Conservation (phyloP, 2,329 filamentous ascomycete genomes). For the Metarhizium guizhouense region DNA sequence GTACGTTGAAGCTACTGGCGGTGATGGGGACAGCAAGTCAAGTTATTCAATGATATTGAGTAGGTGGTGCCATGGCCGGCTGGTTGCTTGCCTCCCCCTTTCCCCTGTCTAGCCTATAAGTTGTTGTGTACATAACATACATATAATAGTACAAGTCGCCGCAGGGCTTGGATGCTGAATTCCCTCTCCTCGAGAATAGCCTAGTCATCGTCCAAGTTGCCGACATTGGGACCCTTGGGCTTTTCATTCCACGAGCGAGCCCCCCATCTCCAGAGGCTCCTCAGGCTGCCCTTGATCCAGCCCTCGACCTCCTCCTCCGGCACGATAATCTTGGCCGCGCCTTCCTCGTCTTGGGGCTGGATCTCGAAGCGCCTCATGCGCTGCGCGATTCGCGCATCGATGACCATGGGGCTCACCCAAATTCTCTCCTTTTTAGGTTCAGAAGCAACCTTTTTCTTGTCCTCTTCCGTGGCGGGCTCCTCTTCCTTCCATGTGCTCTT, state of each 20-base stretch:
- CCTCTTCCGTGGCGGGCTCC: conserved; percentile 28
- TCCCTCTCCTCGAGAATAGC: not conserved
- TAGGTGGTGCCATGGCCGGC: not conserved
- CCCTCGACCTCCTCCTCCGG: conserved; percentile 63
- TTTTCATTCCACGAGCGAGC: conserved; percentile 29
- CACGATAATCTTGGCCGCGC: conserved; percentile 52
- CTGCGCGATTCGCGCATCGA: conserved; percentile 66
- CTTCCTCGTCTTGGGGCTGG: conserved; percentile 57
- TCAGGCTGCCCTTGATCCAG: conserved; percentile 53
- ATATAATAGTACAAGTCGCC: not conserved
- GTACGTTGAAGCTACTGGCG: not conserved
- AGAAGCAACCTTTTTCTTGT: conserved; percentile 25
- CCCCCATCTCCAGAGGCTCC: conserved; percentile 44
- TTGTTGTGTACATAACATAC: not conserved
- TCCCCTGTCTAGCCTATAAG: not conserved
- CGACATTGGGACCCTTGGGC: conserved; percentile 32
- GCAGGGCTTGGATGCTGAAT: not conserved
- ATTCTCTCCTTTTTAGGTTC: conserved; percentile 55
- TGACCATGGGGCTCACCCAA: conserved; percentile 64
- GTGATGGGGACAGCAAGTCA: not conserved
- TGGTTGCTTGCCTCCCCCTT: not conserved
- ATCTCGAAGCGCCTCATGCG: conserved; percentile 78
- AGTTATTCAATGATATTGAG: conserved; percentile 1
- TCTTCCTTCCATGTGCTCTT: conserved; percentile 61
- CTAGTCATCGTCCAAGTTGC: conserved; percentile 29